These are phyloP conservation scores for Magnusiomyces fungicola DNA, from an alignment of 1,139 yeast species.

Conservation along the genomic window DNA sequence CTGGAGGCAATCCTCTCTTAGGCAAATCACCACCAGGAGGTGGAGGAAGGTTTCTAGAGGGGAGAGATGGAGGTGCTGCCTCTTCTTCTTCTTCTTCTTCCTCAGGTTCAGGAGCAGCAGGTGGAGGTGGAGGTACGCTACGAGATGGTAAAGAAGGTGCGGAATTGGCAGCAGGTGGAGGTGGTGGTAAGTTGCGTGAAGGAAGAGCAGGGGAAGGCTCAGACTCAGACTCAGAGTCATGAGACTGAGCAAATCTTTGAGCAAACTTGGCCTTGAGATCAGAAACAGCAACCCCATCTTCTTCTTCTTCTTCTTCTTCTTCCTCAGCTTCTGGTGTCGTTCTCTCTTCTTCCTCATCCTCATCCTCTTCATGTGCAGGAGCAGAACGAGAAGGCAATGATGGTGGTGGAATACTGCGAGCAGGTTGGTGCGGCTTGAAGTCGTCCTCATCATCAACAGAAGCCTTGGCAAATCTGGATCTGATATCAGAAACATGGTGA, in stretches of 20 bases:
- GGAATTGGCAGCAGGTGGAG: constrained; percentile 10
- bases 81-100: constrained; percentile 16
- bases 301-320: constrained; percentile 18
- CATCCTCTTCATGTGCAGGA: neutral
- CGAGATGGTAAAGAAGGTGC: constrained; percentile 2
- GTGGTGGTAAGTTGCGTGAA: constrained; percentile 2
- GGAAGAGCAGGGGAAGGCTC: constrained; percentile 7
- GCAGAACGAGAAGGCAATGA: too few relatives aligned
- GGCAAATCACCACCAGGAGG: constrained; percentile 6
- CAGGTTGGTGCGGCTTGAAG: too few relatives aligned
- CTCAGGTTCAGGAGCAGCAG: constrained; percentile 13
- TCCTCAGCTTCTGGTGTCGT: constrained; percentile 16
- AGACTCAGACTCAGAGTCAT: constrained; percentile 7
- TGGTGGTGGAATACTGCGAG: too few relatives aligned
- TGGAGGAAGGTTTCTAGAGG: constrained; percentile 8
- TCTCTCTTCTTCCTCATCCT: neutral
- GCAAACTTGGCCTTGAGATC: constrained; percentile 19
- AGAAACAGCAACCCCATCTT: constrained; percentile 16
- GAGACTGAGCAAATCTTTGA: constrained; percentile 14
- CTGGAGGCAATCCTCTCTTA: constrained; percentile 5
- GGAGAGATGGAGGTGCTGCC: constrained; percentile 6
- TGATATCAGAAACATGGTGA: neutral
- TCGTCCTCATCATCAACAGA: neutral
- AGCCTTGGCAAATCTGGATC: constrained; percentile 6
- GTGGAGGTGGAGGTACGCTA: constrained; percentile 6